These are phyloP conservation scores for Fomes fomentarius DNA, from an alignment of 1,284 basidiomycete genomes.

Conservation along the genomic window DNA sequence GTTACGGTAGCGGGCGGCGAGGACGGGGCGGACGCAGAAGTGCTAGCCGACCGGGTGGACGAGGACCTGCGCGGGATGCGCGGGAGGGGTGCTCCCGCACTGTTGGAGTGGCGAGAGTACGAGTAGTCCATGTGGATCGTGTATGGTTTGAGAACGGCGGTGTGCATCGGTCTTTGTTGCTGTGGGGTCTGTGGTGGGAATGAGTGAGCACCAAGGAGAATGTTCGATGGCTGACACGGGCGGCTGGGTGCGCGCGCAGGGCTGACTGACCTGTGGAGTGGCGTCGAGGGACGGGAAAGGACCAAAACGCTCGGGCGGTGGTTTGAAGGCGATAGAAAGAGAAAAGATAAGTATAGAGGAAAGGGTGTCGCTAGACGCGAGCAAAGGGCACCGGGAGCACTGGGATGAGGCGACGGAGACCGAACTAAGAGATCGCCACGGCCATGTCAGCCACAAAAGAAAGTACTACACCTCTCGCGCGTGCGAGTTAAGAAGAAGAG, in stretches of 20 bases:
- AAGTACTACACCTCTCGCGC: background rate
- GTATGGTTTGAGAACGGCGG: conserved; percentile 21
- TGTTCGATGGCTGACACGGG: conserved; percentile 9
- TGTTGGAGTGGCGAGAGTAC: conserved; percentile 50
- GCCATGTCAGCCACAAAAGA: conserved; percentile 7
- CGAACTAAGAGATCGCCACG: conserved; percentile 9
- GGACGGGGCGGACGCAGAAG: conserved; percentile 6
- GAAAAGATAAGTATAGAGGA: conserved; percentile 24
- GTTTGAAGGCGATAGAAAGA: conserved; percentile 16
- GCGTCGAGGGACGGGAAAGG: conserved; percentile 12
- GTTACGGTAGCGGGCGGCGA: conserved; percentile 24
- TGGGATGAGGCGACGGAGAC: conserved; percentile 6
- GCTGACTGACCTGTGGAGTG: conserved; percentile 18
- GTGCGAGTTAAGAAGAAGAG: background rate
- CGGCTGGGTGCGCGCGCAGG: conserved; percentile 1
- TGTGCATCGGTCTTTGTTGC: conserved; percentile 22
- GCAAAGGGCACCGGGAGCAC: conserved; percentile 18
- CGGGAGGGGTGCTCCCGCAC: conserved; percentile 57
- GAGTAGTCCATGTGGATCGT: conserved; percentile 30
- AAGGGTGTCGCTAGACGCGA: conserved; percentile 23
- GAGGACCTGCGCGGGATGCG: conserved; percentile 52
- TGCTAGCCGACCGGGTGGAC: background rate
- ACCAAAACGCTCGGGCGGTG: conserved; percentile 9
- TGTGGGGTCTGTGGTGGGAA: conserved; percentile 10
- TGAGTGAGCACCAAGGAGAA: conserved; percentile 13